These are phyloP conservation scores for Panicum hallii DNA, from an alignment of 202 grass and related monocot genomes.

Conservation along the genomic window DNA sequence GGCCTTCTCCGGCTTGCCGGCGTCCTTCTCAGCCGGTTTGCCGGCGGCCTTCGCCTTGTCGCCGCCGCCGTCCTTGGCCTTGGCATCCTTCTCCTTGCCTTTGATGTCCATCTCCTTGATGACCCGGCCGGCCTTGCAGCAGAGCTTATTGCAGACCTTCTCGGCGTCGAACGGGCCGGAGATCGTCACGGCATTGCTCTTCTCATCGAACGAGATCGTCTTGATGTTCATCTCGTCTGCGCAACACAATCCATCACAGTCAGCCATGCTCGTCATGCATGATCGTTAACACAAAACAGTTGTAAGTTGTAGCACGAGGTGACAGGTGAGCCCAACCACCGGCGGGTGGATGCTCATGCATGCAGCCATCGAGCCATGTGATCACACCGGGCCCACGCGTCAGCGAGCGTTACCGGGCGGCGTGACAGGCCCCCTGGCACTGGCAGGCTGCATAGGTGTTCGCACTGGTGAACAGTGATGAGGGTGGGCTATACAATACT, in stretches of 20 bases:
- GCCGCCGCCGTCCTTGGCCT: constrained; percentile 14
- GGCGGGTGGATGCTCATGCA: not conserved
- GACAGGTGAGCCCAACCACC: not conserved
- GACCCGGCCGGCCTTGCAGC: constrained; percentile 54
- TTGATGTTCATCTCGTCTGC: constrained; percentile 67
- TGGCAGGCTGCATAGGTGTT: not conserved
- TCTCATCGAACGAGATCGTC: constrained; percentile 70
- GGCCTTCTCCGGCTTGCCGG: constrained; percentile 31
- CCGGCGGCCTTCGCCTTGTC: constrained; percentile 24
- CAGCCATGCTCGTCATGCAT: not conserved
- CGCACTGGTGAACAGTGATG: constrained; percentile 34
- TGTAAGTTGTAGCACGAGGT: not conserved
- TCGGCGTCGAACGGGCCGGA: constrained; percentile 74
- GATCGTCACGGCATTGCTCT: constrained; percentile 59
- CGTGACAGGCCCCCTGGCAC: not conserved
- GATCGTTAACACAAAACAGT: not conserved
- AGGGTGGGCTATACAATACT: not conserved
- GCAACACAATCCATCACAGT: not conserved
- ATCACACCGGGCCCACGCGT: not conserved
- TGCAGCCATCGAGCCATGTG: not conserved
- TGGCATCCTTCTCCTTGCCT: constrained; percentile 28
- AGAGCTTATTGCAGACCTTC: constrained; percentile 50
- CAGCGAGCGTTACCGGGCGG: not conserved
- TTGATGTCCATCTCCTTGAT: constrained; percentile 61
- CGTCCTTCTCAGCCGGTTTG: constrained; percentile 10